Conservation (phyloP, 257 asterid species). For the Plectranthus barbatus region DNA sequence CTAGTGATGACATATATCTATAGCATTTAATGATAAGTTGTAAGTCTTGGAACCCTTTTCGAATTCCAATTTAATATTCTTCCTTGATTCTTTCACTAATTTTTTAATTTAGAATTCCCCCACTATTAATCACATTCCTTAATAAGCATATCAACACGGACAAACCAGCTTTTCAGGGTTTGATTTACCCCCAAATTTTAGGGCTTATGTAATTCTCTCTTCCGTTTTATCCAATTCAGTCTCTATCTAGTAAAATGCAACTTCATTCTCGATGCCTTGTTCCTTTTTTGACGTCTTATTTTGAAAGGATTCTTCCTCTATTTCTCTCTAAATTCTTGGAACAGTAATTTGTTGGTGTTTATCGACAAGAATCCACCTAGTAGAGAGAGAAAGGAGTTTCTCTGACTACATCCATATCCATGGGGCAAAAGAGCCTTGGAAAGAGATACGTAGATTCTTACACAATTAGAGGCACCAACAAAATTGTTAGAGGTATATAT, state of each 20-base stretch:
- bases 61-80: no score
- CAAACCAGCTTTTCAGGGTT: conserved; percentile 19
- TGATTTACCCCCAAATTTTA: conserved; percentile 15
- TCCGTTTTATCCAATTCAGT: neutral
- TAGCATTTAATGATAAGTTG: no score
- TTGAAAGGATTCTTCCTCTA: neutral
- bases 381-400: neutral
- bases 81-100: no score
- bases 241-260: neutral
- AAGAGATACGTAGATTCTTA: conserved; percentile 36
- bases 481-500: conserved; percentile 42
- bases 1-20: no score
- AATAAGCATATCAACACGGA: conserved; percentile 4
- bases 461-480: conserved; percentile 53
- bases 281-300: neutral
- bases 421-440: conserved; percentile 50
- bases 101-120: neutral
- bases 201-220: conserved; percentile 14
- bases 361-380: neutral
- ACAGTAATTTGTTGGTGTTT: neutral
- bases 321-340: neutral
- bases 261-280: conserved; percentile 1
- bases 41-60: no score
- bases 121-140: neutral
- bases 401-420: conserved; percentile 25